A percentile compares a stretch with the other conserved stretches of the same genome.
phyloP scores from a whole-genome alignment of 2,329 filamentous ascomycete genomes.

The Dactylellina parvicollis region DNA sequence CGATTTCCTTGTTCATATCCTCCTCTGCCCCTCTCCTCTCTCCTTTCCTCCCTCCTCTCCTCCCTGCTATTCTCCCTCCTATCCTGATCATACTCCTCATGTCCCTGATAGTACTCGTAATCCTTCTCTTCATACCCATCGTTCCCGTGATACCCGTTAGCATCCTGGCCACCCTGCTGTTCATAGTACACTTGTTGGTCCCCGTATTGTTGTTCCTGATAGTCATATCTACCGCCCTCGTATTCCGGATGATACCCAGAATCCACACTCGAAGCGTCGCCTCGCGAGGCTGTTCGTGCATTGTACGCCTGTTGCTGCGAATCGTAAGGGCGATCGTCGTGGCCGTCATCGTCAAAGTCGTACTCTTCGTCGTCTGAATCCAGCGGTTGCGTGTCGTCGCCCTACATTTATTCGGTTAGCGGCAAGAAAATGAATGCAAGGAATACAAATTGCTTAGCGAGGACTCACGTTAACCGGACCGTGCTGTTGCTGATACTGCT shows the following conservation, averaged over 20 bases:
- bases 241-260: constrained; percentile 64
- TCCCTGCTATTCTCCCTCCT: too few relatives aligned
- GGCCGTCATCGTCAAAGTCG: constrained; percentile 50
- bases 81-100: constrained; percentile 43
- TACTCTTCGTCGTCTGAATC: constrained; percentile 60
- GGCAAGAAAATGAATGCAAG: not conserved
- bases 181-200: constrained; percentile 56
- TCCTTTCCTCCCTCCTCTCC: constrained; percentile 4
- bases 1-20: constrained; percentile 38
- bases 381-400: constrained; percentile 56
- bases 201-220: constrained; percentile 57
- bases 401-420: too few relatives aligned
- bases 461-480: constrained; percentile 37
- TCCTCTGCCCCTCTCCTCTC: too few relatives aligned
- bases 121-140: constrained; percentile 41
- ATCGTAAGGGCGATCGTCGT: constrained; percentile 57
- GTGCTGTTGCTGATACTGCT: constrained; percentile 43
- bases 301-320: constrained; percentile 36
- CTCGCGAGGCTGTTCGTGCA: constrained; percentile 31
- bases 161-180: constrained; percentile 26
- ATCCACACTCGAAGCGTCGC: constrained; percentile 22
- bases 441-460: constrained; percentile 41
- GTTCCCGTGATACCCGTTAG: constrained; percentile 28
- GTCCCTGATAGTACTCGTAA: constrained; percentile 44
- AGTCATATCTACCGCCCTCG: constrained; percentile 66